These are phyloP conservation scores for Nigrograna mackinnonii DNA, from an alignment of 2,329 filamentous ascomycete genomes.

Conservation along the genomic window DNA sequence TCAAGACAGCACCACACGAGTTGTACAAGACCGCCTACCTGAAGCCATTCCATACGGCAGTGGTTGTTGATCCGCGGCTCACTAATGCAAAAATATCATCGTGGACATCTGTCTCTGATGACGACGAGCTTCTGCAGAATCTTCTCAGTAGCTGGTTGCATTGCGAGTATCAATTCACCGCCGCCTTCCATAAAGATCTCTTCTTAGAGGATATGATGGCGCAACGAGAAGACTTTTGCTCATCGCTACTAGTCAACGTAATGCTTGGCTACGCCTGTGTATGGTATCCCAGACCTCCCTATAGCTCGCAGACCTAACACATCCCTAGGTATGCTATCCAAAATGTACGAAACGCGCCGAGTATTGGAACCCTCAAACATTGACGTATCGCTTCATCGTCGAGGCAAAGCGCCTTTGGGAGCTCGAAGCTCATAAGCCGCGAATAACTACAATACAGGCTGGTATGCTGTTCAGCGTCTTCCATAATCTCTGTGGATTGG, in stretches of 20 bases:
- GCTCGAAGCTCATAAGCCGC: slow-evolving; percentile 1
- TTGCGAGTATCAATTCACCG: slow-evolving; percentile 6
- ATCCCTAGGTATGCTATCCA: slow-evolving; percentile 5
- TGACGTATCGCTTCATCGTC: slow-evolving; percentile 11
- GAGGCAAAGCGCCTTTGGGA: slow-evolving; percentile 16
- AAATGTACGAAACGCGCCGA: slow-evolving; percentile 4
- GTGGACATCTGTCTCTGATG: slow-evolving; percentile 20
- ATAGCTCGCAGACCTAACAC: background rate
- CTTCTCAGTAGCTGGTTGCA: slow-evolving; percentile 14
- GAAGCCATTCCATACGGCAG: slow-evolving; percentile 18
- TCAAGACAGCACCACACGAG: background rate
- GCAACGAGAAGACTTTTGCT: slow-evolving; percentile 6
- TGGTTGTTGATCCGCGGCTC: slow-evolving; percentile 17
- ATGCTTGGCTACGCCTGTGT: slow-evolving; percentile 10
- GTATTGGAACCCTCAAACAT: slow-evolving; percentile 12
- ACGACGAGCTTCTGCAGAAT: slow-evolving; percentile 16
- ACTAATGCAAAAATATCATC: slow-evolving; percentile 12
- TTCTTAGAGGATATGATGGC: slow-evolving; percentile 12
- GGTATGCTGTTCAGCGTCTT: slow-evolving; percentile 7
- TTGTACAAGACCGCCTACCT: slow-evolving; percentile 11
- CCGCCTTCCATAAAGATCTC: slow-evolving; percentile 10
- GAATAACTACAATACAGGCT: slow-evolving; percentile 11
- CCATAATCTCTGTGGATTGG: slow-evolving; percentile 6
- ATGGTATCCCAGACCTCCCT: slow-evolving; percentile 1
- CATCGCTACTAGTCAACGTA: slow-evolving; percentile 9